These are phyloP conservation scores for Colletotrichum cuscutae DNA, from an alignment of 2,329 filamentous ascomycete genomes.

Conservation along the genomic window DNA sequence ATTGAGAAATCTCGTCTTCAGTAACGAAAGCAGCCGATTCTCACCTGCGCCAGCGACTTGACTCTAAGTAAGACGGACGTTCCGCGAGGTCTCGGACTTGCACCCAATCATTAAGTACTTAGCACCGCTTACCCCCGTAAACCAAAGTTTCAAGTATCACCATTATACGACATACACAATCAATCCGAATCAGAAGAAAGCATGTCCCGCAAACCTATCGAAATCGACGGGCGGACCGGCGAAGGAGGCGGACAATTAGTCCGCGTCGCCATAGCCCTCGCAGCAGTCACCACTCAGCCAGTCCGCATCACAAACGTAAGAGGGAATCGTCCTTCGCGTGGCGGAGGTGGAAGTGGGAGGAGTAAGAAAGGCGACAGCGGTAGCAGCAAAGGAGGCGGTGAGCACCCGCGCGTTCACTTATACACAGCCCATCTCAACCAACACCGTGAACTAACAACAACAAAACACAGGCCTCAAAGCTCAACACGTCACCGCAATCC, in stretches of 20 bases:
- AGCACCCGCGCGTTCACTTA: not conserved
- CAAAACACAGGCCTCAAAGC: constrained; percentile 62
- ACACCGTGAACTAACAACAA: not conserved
- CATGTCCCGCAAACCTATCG: constrained; percentile 47
- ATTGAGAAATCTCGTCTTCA: not conserved
- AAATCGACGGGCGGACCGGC: constrained; percentile 66
- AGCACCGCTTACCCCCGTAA: not conserved
- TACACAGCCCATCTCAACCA: not conserved
- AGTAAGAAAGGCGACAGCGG: constrained; percentile 30
- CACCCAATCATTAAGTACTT: not conserved
- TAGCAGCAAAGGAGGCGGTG: constrained; percentile 15
- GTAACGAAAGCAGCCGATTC: not conserved
- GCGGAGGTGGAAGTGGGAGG: constrained; percentile 43
- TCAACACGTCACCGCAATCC: constrained; percentile 68
- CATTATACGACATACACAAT: not conserved
- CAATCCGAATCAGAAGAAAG: not conserved
- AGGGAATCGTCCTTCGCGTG: constrained; percentile 57
- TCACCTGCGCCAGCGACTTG: not conserved
- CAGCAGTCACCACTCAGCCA: constrained; percentile 64
- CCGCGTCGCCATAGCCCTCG: constrained; percentile 64
- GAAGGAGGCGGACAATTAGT: constrained; percentile 73
- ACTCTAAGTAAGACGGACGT: not conserved
- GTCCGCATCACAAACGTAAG: constrained; percentile 65
- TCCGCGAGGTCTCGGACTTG: not conserved
- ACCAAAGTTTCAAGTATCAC: not conserved